Conservation (phyloP, 352 stramenopile species). For the Phytopythium boreale region DNA sequence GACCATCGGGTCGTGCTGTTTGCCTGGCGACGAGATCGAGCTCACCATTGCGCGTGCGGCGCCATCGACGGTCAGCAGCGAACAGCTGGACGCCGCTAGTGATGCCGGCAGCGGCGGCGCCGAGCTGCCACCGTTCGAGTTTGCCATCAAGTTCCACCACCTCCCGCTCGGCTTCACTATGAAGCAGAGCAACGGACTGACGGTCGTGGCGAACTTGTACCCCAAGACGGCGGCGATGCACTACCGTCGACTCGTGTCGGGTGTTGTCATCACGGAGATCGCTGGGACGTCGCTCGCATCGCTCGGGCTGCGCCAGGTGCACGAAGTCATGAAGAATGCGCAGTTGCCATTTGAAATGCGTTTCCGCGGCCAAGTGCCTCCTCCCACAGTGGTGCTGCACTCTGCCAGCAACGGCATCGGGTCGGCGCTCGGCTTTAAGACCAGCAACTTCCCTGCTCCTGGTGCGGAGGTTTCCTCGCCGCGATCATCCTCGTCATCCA, state of each 20-base stretch:
- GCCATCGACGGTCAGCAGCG: constrained; percentile 20
- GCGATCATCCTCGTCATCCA: neutral
- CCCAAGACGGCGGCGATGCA: constrained; percentile 71
- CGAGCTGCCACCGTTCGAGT: constrained; percentile 36
- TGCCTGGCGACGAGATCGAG: constrained; percentile 60
- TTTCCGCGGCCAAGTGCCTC: constrained; percentile 38
- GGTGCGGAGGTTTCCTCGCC: neutral
- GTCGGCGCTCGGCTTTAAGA: neutral
- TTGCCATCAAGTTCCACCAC: constrained; percentile 80
- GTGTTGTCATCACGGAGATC: constrained; percentile 76
- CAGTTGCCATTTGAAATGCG: constrained; percentile 61
- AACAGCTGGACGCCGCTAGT: constrained; percentile 17
- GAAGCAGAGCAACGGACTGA: constrained; percentile 62
- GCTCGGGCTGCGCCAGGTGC: constrained; percentile 76
- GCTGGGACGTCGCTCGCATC: constrained; percentile 49
- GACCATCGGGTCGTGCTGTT: constrained; percentile 46
- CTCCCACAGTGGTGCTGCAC: neutral
- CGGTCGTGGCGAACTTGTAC: constrained; percentile 83
- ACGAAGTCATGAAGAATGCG: constrained; percentile 82
- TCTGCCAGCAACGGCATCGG: neutral
- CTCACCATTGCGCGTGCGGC: constrained; percentile 33
- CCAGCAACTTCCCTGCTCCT: neutral
- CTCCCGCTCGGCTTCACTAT: constrained; percentile 85
- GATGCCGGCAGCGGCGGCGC: constrained; percentile 16
- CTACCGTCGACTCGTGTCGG: constrained; percentile 64